Conservation (phyloP, 2,329 filamentous ascomycete genomes). For the Hymenoscyphus infarciens region DNA sequence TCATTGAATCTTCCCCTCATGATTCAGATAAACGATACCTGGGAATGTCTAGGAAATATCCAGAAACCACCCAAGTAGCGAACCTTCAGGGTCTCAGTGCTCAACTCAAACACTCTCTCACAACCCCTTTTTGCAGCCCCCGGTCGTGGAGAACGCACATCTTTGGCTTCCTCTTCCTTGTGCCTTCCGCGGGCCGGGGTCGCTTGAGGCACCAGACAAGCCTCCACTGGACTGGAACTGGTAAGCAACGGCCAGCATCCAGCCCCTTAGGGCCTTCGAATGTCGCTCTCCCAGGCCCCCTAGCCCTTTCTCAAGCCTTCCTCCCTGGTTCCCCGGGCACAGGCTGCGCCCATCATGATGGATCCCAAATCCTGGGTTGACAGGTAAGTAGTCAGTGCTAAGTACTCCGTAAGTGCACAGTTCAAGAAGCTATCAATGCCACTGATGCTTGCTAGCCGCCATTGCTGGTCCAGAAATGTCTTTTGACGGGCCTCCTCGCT, state of each 20-base stretch:
- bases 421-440: neutral
- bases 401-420: constrained; percentile 1
- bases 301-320: neutral
- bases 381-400: neutral
- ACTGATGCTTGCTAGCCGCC: constrained; percentile 3
- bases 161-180: neutral
- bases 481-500: constrained; percentile 1
- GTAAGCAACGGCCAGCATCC: neutral
- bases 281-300: constrained; percentile 4
- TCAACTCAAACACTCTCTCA: neutral
- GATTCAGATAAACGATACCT: neutral
- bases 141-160: neutral
- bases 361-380: constrained; percentile 6
- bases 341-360: constrained; percentile 4
- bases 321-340: neutral
- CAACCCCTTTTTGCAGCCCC: neutral
- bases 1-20: neutral
- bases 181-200: neutral
- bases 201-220: neutral
- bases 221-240: too few species aligned
- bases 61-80: neutral
- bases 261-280: neutral
- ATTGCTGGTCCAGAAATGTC: constrained; percentile 1
- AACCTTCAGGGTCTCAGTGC: neutral
- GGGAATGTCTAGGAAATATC: neutral